phyloP scores from a whole-genome alignment of 192 early-diverging fungal genomes.

The Podila verticillata region DNA sequence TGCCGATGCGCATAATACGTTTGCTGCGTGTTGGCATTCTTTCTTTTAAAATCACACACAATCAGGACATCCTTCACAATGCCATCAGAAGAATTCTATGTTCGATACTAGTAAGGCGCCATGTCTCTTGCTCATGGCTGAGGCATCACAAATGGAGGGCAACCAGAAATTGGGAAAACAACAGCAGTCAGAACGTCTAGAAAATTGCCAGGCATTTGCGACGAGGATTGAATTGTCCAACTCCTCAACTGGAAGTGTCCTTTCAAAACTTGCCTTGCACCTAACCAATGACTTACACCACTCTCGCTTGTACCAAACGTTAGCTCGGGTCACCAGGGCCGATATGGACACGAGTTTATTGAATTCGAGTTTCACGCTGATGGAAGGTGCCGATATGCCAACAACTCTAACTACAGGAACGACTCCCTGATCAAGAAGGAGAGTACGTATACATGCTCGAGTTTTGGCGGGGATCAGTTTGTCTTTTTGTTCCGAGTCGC shows the following conservation, averaged over 20 bases:
- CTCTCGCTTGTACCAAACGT: background rate
- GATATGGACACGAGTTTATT: conserved; percentile 99
- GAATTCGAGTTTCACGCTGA: conserved; percentile 94
- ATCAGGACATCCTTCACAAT: conserved; percentile 13
- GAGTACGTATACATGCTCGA: conserved; percentile 57
- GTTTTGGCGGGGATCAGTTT: background rate
- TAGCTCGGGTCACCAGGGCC: conserved; percentile 91
- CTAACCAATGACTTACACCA: background rate
- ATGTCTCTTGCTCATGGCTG: too few species aligned
- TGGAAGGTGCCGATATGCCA: conserved; percentile 93
- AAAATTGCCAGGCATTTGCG: too few species aligned
- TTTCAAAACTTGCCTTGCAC: background rate
- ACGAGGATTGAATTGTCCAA: too few species aligned
- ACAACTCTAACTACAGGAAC: conserved; percentile 98
- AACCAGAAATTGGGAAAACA: too few species aligned
- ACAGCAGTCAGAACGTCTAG: too few species aligned
- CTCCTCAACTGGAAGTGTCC: background rate
- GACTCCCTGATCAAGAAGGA: conserved; percentile 96
- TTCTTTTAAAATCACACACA: background rate
- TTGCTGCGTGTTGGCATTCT: background rate
- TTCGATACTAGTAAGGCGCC: conserved; percentile 49
- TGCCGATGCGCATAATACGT: too few species aligned
- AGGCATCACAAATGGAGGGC: background rate
- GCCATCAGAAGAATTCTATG: conserved; percentile 54
- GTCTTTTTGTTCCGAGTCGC: background rate